A percentile compares a stretch with the other conserved stretches of the same genome.
These are phyloP conservation scores for Cladobotryum mycophilum DNA, from an alignment of 2,329 filamentous ascomycete species.

Conservation along the genomic window DNA sequence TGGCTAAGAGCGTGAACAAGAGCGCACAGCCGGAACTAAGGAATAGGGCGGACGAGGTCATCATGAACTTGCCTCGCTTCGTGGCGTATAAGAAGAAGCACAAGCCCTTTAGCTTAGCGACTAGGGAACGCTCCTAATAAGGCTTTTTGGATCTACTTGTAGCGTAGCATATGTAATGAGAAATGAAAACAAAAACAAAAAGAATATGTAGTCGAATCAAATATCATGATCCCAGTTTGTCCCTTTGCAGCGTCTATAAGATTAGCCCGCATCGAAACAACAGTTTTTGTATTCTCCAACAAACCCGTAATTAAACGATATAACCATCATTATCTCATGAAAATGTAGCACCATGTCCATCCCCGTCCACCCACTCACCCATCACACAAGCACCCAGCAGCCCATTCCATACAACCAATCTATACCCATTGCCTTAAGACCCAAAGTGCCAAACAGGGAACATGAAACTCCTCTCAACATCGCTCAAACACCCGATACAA, in stretches of 20 bases:
- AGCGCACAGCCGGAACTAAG: slow-evolving; percentile 50
- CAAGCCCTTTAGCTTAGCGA: slow-evolving; percentile 24
- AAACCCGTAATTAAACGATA: neutral
- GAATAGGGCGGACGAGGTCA: slow-evolving; percentile 52
- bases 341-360: neutral
- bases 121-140: neutral
- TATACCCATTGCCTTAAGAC: too few species aligned
- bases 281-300: too few species aligned
- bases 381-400: neutral
- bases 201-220: neutral
- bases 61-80: slow-evolving; percentile 56
- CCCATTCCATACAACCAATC: too few species aligned
- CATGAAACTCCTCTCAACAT: slow-evolving; percentile 50
- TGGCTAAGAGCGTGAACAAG: slow-evolving; percentile 58
- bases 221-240: too few species aligned
- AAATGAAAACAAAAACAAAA: neutral
- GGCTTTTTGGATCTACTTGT: neutral
- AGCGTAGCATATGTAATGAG: neutral
- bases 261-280: too few species aligned
- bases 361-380: neutral
- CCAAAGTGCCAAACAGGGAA: neutral
- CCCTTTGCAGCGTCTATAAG: too few species aligned
- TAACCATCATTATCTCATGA: neutral
- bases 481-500: slow-evolving; percentile 92
- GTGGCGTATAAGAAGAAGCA: slow-evolving; percentile 60